Base-by-base conservation (phyloP, 306 rosid species). In the Gastrolobium bilobum region DNA sequence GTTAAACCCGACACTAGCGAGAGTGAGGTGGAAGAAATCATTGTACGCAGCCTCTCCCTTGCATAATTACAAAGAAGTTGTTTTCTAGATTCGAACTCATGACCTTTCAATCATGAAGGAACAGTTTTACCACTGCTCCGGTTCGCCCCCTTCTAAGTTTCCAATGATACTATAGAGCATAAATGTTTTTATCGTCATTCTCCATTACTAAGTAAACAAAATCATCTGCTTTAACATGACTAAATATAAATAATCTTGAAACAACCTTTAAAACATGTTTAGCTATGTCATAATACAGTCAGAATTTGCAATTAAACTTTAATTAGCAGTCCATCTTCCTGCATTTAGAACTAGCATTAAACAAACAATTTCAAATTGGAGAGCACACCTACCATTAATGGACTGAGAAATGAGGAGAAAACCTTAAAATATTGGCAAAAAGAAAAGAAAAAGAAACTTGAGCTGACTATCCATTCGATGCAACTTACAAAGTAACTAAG, bases 401-500 rank as follows among this genome's bases (percentile, higher is more conserved):
- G 15, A 67, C 56, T 15, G 52, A 15, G 38, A 65, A 42, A 65
- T 39, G 44, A 68, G 9, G 14, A 44, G 3, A 13, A 58, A 48
- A 44, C 47, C 73, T 33, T 47, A 37, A 59, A 61, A 14, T 44
- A 33, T 52, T 30, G 57, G 40, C 4, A 35, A 71, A 31, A 26
- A 2, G 33, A 4, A n/a, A 13, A 14, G 8, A 5, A 40, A 15
- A 66, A 38, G 26, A 50, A 48, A 50, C 31, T 75, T 42, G 34
- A 57, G 33, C 43, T 11, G 31, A 53, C 50, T 26, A 46, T 7
- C 13, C 33, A 10, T 14, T 56, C 50, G 15, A 62, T 33, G 37
- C 33, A 83, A 83, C 97, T 88, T 85, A 94, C 98, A 94, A 60
- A 29, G 68, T 7, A 50, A 1, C n/a, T 73, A 93, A 63, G 0